Conservation (phyloP, 371 early-diverging fungal species). For the Mortierella sp. region DNA sequence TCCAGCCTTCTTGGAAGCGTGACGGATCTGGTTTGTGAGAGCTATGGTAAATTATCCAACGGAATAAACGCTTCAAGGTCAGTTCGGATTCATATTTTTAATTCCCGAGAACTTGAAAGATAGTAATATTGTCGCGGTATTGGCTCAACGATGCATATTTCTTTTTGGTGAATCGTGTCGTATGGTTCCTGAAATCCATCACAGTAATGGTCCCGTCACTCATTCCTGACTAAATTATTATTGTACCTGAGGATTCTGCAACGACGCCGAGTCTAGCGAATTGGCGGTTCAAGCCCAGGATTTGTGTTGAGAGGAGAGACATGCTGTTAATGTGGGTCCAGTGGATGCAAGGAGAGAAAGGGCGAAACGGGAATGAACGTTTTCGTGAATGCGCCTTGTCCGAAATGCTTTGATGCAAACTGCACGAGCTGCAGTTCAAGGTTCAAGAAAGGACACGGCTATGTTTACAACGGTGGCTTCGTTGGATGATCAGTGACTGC, state of each 20-base stretch:
- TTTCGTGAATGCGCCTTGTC: neutral
- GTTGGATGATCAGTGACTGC: neutral
- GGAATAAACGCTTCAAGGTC: neutral
- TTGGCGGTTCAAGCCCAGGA: conserved; percentile 52
- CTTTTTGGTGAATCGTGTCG: too few species aligned
- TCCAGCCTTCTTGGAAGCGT: conserved; percentile 93
- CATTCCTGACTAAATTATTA: neutral
- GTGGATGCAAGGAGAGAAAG: neutral
- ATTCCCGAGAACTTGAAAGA: neutral
- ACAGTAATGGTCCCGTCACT: neutral
- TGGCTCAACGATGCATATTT: too few species aligned
- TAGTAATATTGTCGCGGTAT: too few species aligned
- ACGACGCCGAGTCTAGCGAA: conserved; percentile 31
- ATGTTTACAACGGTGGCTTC: conserved; percentile 16
- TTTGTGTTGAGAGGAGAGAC: conserved; percentile 43
- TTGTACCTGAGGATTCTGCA: conserved; percentile 50
- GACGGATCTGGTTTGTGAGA: conserved; percentile 78
- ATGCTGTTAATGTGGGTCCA: conserved; percentile 3
- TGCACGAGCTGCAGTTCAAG: neutral
- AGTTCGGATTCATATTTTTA: neutral
- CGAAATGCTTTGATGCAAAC: conserved; percentile 6
- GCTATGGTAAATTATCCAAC: conserved; percentile 9
- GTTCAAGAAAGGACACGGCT: neutral
- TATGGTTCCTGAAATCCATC: neutral
- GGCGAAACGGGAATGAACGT: neutral